Conservation (phyloP, 805 yeast species). For the Blastobotrys muscicola region DNA sequence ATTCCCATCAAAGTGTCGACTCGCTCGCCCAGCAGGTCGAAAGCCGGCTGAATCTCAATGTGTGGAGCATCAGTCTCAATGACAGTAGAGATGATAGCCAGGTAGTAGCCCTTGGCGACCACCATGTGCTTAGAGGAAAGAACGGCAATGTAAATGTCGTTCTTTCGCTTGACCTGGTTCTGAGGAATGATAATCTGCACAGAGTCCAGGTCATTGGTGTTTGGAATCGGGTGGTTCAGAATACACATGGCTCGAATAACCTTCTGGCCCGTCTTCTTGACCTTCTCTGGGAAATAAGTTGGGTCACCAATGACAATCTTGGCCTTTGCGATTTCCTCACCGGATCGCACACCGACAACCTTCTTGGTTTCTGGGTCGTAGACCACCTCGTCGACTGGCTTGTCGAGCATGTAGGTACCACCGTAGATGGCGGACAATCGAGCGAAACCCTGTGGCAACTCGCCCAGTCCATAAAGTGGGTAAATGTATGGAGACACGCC, state of each 20-base stretch:
- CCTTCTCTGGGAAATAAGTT: slow-evolving; percentile 86
- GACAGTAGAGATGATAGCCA: slow-evolving; percentile 90
- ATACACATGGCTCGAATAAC: slow-evolving; percentile 84
- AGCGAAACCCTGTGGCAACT: slow-evolving; percentile 98
- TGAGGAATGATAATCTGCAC: slow-evolving; percentile 94
- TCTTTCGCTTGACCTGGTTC: slow-evolving; percentile 84
- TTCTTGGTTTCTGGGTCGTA: slow-evolving; percentile 56
- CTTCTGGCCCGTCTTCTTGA: slow-evolving; percentile 57
- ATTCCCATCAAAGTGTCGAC: slow-evolving; percentile 89
- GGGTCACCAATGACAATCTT: slow-evolving; percentile 96
- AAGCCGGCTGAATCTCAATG: slow-evolving; percentile 86
- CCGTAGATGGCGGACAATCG: slow-evolving; percentile 95
- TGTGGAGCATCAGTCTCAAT: slow-evolving; percentile 92
- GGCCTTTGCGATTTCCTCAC: slow-evolving; percentile 85
- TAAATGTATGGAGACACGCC: slow-evolving; percentile 96
- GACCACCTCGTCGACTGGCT: slow-evolving; percentile 84
- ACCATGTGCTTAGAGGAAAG: slow-evolving; percentile 86
- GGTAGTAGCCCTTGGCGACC: slow-evolving; percentile 75
- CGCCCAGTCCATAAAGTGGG: slow-evolving; percentile 95
- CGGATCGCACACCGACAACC: slow-evolving; percentile 80
- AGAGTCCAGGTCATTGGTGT: slow-evolving; percentile 75
- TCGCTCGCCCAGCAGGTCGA: slow-evolving; percentile 71
- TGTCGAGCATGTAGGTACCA: slow-evolving; percentile 96
- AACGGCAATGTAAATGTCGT: slow-evolving; percentile 90
- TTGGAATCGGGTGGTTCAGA: slow-evolving; percentile 80